phyloP scores from a whole-genome alignment of 495 filamentous ascomycete genomes.

The Symbiotaphrina buchneri region DNA sequence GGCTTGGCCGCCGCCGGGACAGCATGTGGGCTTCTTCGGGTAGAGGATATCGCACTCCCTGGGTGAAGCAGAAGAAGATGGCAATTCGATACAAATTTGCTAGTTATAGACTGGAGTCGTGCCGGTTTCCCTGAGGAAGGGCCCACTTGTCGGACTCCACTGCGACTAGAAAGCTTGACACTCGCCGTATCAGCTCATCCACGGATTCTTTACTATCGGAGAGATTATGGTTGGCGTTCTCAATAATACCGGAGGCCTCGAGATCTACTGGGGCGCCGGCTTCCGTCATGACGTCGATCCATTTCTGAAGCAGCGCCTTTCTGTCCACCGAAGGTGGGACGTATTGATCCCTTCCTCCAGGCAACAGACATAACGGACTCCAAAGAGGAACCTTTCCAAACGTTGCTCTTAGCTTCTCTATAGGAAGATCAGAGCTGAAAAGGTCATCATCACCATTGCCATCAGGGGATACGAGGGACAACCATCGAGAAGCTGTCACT shows the following conservation, averaged over 20 bases:
- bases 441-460: conserved; percentile 60
- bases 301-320: conserved; percentile 32
- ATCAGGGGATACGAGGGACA: conserved; percentile 35
- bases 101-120: no score
- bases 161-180: no score
- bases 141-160: no score
- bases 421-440: conserved; percentile 59
- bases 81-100: no score
- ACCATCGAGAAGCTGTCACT: conserved; percentile 44
- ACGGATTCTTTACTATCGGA: no score
- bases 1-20: conserved; percentile 42
- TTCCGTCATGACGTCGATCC: conserved; percentile 25
- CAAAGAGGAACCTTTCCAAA: conserved; percentile 39
- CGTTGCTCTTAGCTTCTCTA: conserved; percentile 28
- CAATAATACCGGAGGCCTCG: conserved; percentile 28
- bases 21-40: conserved; percentile 37
- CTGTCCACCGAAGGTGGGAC: conserved; percentile 42
- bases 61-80: no score
- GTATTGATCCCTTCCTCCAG: conserved; percentile 51
- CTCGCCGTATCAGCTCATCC: no score
- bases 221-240: conserved; percentile 41
- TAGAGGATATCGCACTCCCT: conserved; percentile 47
- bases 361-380: conserved; percentile 38
- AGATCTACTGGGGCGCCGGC: conserved; percentile 25
- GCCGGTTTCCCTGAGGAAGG: no score